Base-by-base conservation (phyloP, 2,329 filamentous ascomycete species). In the Endocalyx cinctus region DNA sequence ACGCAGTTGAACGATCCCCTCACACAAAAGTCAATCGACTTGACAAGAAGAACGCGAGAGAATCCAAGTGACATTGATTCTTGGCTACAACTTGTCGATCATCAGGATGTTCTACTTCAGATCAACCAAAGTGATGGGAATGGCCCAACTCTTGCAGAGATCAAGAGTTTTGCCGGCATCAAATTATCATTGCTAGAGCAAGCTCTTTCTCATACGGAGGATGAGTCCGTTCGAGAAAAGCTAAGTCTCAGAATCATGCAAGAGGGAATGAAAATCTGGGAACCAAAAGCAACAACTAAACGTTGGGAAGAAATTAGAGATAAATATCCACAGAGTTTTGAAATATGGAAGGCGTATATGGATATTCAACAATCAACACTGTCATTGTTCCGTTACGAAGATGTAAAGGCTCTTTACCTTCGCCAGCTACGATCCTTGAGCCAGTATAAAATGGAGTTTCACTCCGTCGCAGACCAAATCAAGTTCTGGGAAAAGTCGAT, bases 121-220 rank as follows among this genome's bases (percentile, higher is more conserved):
- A 62, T 67, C 16, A 66, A 67, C 17, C 61, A 68, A 15, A 60
- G 59, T 39, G 64, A 63, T 50, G 68, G 53, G 26, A 66, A 59
- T 25, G 57, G 51, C 18, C 63, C 69, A 16, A 79, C 77, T 0
- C 63, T 66, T 17, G 75, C 79, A 4, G 84, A 92, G 50, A 64
- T 67, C 31, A 73, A 72, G 41, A 82, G 82, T 41, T 76, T 86
- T 34, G 80, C 87, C 4, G 83, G 92, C 43, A 78, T 95, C 35
- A 90, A 87, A 45, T 63, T 94, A 3, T 79, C 82, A 2, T 77
- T 94, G 40, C 85, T 89, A 39, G 79, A 90, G 43, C 80, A 87
- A 40, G 89, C 89, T 1, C 57, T 95, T 6, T 62, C 67, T 10
- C 74, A 82, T 28, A 67, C 76, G 5, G 43, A 46, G 4, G 54